A percentile compares a stretch with the other conserved stretches of the same genome.
These are phyloP conservation scores for Termitomyces sp. DNA, from an alignment of 768 basidiomycete species.

Conservation along the genomic window DNA sequence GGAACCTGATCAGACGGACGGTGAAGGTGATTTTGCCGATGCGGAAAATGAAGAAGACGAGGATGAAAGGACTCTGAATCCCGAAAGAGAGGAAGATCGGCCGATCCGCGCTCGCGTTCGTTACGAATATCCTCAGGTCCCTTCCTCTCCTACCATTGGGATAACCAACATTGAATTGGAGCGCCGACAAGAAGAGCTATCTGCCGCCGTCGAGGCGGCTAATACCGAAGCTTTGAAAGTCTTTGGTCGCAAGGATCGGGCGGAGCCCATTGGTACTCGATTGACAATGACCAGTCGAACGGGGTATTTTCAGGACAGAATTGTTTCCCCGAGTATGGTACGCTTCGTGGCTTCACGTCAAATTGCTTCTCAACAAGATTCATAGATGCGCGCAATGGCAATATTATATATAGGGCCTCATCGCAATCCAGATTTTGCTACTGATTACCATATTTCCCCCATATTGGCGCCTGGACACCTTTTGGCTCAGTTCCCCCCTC, in stretches of 20 bases:
- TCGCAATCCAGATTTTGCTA: constrained; percentile 88
- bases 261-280: constrained; percentile 72
- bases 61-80: constrained; percentile 37
- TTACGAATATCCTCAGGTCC: constrained; percentile 37
- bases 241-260: constrained; percentile 22
- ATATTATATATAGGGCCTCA: constrained; percentile 94
- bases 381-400: constrained; percentile 99
- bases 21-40: constrained; percentile 49
- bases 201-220: constrained; percentile 45
- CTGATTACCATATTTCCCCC: constrained; percentile 95
- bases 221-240: constrained; percentile 37
- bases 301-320: constrained; percentile 89
- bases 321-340: constrained; percentile 96
- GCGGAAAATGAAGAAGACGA: constrained; percentile 48
- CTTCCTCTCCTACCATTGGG: constrained; percentile 14
- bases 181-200: constrained; percentile 46
- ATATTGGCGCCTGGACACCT: constrained; percentile 80
- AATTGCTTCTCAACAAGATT: constrained; percentile 3
- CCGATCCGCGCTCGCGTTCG: constrained; percentile 71
- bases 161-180: constrained; percentile 36
- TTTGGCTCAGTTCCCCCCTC: constrained; percentile 89
- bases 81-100: constrained; percentile 60
- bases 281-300: constrained; percentile 94
- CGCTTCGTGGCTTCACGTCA: constrained; percentile 19
- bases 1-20: constrained; percentile 25